phyloP scores from a whole-genome alignment of 1,284 basidiomycete species.

The Mrakiaceae sp. region DNA sequence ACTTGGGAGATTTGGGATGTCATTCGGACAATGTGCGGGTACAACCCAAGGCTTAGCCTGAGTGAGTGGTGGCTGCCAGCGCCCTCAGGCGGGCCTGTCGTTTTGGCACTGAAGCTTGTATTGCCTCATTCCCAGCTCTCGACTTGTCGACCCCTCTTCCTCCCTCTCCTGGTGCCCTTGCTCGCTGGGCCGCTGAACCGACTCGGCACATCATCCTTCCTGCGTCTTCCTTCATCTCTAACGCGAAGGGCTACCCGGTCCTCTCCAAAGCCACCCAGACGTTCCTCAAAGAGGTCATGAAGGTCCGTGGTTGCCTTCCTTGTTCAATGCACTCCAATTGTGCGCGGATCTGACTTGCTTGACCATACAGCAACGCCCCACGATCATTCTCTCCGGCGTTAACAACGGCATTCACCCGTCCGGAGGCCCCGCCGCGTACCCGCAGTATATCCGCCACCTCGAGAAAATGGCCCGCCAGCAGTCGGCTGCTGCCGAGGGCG shows the following conservation, averaged over 20 bases:
- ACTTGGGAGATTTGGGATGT: conserved; percentile 99
- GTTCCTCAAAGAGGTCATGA: conserved; percentile 78
- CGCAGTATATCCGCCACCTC: conserved; percentile 76
- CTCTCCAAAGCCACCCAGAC: conserved; percentile 81
- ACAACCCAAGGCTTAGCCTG: conserved; percentile 66
- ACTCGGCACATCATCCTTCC: conserved; percentile 80
- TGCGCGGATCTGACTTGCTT: conserved; percentile 12
- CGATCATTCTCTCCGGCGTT: conserved; percentile 64
- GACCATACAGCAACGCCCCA: conserved; percentile 56
- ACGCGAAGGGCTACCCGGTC: conserved; percentile 94
- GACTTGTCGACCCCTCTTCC: conserved; percentile 82
- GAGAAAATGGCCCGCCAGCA: conserved; percentile 42
- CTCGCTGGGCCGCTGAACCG: conserved; percentile 86
- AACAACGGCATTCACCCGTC: conserved; percentile 51
- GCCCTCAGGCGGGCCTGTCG: too few relatives aligned
- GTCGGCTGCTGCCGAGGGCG: conserved; percentile 41
- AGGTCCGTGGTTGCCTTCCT: conserved; percentile 41
- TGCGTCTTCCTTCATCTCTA: conserved; percentile 82
- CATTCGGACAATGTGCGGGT: conserved; percentile 77
- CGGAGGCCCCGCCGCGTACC: conserved; percentile 78
- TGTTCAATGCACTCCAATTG: not conserved
- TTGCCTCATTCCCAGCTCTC: conserved; percentile 47
- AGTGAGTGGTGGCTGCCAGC: conserved; percentile 42
- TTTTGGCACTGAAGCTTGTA: not conserved
- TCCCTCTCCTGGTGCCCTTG: conserved; percentile 53